These are phyloP conservation scores for Capronia epimyces DNA, from an alignment of 2,329 filamentous ascomycete species.

Conservation along the genomic window DNA sequence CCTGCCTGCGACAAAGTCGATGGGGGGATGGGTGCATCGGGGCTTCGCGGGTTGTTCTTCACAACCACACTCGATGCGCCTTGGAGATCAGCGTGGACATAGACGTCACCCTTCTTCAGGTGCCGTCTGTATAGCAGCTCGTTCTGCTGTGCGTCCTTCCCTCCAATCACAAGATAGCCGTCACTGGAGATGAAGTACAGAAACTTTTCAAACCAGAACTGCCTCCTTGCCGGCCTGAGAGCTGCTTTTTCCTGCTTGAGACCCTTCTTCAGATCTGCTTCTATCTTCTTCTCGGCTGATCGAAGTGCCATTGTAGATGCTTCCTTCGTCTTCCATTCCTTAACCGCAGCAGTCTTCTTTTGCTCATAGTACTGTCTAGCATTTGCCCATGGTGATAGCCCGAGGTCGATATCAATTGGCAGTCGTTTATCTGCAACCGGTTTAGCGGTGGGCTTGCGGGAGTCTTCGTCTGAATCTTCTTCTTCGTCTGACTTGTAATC, in stretches of 20 bases:
- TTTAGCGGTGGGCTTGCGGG: conserved; percentile 26
- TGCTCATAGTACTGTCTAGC: conserved; percentile 89
- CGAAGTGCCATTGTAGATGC: conserved; percentile 80
- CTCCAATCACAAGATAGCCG: conserved; percentile 84
- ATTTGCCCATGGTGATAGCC: conserved; percentile 78
- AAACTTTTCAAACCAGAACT: conserved; percentile 97
- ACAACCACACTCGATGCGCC: conserved; percentile 82
- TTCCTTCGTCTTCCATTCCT: conserved; percentile 78
- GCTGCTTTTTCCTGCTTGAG: conserved; percentile 89
- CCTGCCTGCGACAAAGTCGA: conserved; percentile 89
- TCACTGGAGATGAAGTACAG: conserved; percentile 93
- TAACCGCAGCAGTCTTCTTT: conserved; percentile 73
- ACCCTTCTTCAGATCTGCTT: conserved; percentile 75
- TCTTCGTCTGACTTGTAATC: conserved; percentile 48
- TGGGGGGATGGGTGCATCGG: conserved; percentile 82
- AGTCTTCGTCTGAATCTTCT: conserved; percentile 36
- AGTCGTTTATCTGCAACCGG: conserved; percentile 44
- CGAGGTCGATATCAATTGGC: conserved; percentile 77
- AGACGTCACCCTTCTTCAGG: conserved; percentile 82
- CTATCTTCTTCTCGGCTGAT: conserved; percentile 83
- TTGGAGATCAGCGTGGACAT: conserved; percentile 82
- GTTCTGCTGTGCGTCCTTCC: conserved; percentile 81
- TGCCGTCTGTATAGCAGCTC: conserved; percentile 87
- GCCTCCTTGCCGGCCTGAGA: conserved; percentile 72
- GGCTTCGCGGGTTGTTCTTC: conserved; percentile 73